Base-by-base conservation (phyloP, 2,329 filamentous ascomycete genomes). In the Westerdykella aurantiaca region DNA sequence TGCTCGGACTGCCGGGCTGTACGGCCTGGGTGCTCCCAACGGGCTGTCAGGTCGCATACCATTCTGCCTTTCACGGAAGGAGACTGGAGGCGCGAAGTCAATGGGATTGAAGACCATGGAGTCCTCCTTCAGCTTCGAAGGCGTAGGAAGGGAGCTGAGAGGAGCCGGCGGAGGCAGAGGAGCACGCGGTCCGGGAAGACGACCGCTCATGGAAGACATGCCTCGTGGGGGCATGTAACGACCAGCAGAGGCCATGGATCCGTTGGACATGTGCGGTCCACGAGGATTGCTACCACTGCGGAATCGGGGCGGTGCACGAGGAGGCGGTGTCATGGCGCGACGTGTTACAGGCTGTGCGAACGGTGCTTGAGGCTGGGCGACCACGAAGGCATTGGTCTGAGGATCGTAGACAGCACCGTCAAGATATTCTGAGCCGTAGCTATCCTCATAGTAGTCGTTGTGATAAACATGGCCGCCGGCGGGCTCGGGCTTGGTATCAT, bases 301-400 rank as follows among this genome's bases (percentile, higher is more conserved):
- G 61, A 68, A 79, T 45, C 79, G 74, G 12, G 80, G 78, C 40
- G 81, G 79, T 46, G 78, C 81, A 43, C 78, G 76, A 52, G 91
- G 90, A 14, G 91, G 91, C 41, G 91, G 91, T 16, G 91, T 97
- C 91, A 97, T 96, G 41, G 91, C 91, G 59, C 91, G 86, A 56
- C 91, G 86, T 50, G 81, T 83, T 13, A 95, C 79, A 10, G 88
- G 88, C 67, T 96, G 81, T 10, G 90, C 86, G 56, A 86, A 96
- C 2, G 90, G 81, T 44, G 71, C 69, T 37, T 59, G 56, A 16
- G 65, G 62, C 34, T 63, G 63, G 10, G 69, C 64, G 17, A 72
- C 69, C 45, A 89, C 80, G 57, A 89, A 91, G 16, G 69, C 67
- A 44, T 83, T 77, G 29, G 76, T 78, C 10, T 81, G 77, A 7